phyloP scores from a whole-genome alignment of 140 eudicot genomes.

The Bidens hawaiensis region DNA sequence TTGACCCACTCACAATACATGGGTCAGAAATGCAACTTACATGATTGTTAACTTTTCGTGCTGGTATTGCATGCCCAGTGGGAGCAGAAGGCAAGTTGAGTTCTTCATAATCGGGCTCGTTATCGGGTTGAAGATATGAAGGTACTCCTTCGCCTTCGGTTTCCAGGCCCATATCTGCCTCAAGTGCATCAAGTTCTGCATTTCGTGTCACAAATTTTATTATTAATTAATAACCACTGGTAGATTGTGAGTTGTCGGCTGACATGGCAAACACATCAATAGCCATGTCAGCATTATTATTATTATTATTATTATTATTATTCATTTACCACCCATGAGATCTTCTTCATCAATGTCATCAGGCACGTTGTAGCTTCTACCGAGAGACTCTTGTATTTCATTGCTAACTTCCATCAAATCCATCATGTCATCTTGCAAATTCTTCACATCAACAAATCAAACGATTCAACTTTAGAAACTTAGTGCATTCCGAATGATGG shows the following conservation, averaged over 20 bases:
- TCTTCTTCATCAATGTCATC: slow-evolving; percentile 94
- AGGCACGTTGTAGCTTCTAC: slow-evolving; percentile 73
- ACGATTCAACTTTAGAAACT: slow-evolving; percentile 2
- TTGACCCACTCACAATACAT: not conserved
- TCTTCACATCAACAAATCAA: slow-evolving; percentile 33
- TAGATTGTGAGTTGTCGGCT: not conserved
- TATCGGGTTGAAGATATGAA: slow-evolving; percentile 82
- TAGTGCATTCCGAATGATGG: not conserved
- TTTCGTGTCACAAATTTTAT: not conserved
- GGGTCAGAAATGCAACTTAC: slow-evolving; percentile 19
- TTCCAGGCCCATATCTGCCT: slow-evolving; percentile 84
- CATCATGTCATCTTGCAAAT: slow-evolving; percentile 94
- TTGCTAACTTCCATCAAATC: slow-evolving; percentile 88
- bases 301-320: too few species aligned
- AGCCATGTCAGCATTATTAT: too few species aligned
- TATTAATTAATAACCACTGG: too few species aligned
- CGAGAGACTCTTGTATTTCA: slow-evolving; percentile 90
- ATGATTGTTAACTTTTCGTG: slow-evolving; percentile 48
- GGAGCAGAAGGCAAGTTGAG: slow-evolving; percentile 89
- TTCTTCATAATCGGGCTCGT: slow-evolving; percentile 55
- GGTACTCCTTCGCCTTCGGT: slow-evolving; percentile 78
- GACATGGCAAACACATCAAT: not conserved
- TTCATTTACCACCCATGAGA: slow-evolving; percentile 73
- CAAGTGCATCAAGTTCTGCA: slow-evolving; percentile 90
- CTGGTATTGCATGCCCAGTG: slow-evolving; percentile 52